Base-by-base conservation (phyloP, 2,329 filamentous ascomycete species). In the Fusarium annulatum region DNA sequence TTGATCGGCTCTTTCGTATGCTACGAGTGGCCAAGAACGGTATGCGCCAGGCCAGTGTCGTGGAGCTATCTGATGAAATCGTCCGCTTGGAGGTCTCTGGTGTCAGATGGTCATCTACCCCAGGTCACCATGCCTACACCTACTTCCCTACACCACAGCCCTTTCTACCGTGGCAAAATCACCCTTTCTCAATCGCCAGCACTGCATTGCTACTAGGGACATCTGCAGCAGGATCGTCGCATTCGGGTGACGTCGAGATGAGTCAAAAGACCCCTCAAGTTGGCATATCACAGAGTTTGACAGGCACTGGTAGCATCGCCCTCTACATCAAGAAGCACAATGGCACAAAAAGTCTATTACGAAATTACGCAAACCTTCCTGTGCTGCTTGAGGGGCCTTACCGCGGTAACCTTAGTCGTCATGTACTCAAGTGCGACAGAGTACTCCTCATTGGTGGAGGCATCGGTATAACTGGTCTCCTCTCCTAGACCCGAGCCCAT, bases 351-450 rank as follows among this genome's bases (percentile, higher is more conserved):
- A 38, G n/a, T 6, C 18, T 53, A 1, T 2, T 38, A 23, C 16
- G 16, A 16, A 51, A 51, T 5, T 21, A 7, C 30, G 0, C 30
- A 5, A 51, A 5, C 16, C 33, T 53, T 28, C n/a, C 33, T 26
- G 33, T 53, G 2, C 23, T 53, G 0, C 9, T 53, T 0, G 33
- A 53, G 14, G 49, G 33, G 0, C 16, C 49, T 16, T 53, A 38
- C 38, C 18, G 12, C 9, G 12, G 33, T 2, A 38, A 28, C 0
- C 0, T 10, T 9, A 38, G 0, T 9, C 18, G 2, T 21, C 4
- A 26, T 11, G 33, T 53, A 7, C 49, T 53, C 2, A 38, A 38
- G 7, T 38, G 33, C 7, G 49, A 26, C 2, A 3, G 16, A 0
- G 9, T 53, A 19, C 49, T 53, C 1, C 23, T 53, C 7, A 26